Evolutionary conservation across 768 basidiomycete genomes (phyloP).

Genomic region (Phanerodontia chrysosporium): DNA sequence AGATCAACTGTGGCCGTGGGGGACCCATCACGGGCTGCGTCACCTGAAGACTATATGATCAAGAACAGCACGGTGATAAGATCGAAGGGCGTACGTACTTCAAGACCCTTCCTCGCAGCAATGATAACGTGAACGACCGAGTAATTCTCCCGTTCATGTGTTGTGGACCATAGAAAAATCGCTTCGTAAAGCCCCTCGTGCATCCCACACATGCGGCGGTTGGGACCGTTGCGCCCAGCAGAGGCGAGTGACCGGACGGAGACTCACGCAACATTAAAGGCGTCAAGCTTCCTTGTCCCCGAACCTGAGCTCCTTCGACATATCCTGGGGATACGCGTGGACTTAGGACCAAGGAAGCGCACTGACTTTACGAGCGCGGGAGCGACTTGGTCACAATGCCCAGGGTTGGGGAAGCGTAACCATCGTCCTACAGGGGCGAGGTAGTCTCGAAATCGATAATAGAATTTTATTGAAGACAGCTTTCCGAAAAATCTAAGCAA

Average conservation of each 20-base stretch:
- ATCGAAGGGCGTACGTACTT: background rate
- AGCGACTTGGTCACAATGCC: background rate
- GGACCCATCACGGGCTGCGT: no score
- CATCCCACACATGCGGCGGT: background rate
- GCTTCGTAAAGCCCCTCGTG: background rate
- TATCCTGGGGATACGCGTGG: background rate
- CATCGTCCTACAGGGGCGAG: background rate
- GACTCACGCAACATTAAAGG: background rate
- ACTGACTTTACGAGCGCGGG: background rate
- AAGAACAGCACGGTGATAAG: background rate
- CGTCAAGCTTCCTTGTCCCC: background rate
- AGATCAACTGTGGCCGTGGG: no score
- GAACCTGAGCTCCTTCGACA: background rate
- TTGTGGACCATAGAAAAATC: background rate
- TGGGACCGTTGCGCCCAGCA: background rate
- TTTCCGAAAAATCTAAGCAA: slow-evolving; percentile 25
- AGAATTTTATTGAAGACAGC: background rate
- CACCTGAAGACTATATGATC: background rate
- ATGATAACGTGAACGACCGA: background rate
- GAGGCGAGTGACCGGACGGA: background rate
- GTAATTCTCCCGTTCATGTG: background rate
- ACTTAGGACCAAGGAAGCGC: background rate
- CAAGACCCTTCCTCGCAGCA: background rate
- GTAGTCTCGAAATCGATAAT: background rate
- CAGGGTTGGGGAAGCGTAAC: background rate